These are phyloP conservation scores for Ustilago xerochloae DNA, from an alignment of 1,284 basidiomycete genomes.

Conservation along the genomic window DNA sequence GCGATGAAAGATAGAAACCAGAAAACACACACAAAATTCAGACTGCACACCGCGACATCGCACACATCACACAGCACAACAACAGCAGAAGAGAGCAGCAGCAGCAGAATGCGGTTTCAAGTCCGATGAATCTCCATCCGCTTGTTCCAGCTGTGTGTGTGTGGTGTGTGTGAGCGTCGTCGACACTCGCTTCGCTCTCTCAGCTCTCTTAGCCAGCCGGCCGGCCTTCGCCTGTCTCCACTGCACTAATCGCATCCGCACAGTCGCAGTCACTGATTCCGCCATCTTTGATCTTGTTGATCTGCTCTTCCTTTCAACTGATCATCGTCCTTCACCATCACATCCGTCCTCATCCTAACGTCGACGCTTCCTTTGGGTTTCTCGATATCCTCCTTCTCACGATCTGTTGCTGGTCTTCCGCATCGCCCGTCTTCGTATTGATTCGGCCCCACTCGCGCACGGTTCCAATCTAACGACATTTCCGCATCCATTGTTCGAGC, in stretches of 20 bases:
- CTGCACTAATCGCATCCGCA: too few relatives aligned
- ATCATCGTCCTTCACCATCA: not conserved
- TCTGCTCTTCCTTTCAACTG: too few relatives aligned
- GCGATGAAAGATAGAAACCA: not conserved
- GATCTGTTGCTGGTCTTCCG: not conserved
- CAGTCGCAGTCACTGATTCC: too few relatives aligned
- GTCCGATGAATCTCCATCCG: conserved; percentile 26
- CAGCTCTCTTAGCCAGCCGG: not conserved
- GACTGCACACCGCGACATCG: not conserved
- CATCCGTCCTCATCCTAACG: not conserved
- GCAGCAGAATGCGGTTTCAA: conserved; percentile 7
- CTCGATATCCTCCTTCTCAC: not conserved
- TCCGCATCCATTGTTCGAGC: too few relatives aligned
- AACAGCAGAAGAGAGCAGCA: not conserved
- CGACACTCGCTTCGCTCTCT: too few relatives aligned
- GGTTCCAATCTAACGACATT: not conserved
- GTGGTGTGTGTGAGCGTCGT: too few relatives aligned
- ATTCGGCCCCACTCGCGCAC: not conserved
- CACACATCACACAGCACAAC: not conserved
- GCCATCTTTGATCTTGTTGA: too few relatives aligned
- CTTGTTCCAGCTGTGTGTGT: not conserved
- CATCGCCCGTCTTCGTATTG: not conserved
- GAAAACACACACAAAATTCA: not conserved
- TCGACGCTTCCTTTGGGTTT: conserved; percentile 2
- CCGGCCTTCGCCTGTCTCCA: too few relatives aligned